phyloP scores from a whole-genome alignment of 441 rosid species.

The California macrophylla region DNA sequence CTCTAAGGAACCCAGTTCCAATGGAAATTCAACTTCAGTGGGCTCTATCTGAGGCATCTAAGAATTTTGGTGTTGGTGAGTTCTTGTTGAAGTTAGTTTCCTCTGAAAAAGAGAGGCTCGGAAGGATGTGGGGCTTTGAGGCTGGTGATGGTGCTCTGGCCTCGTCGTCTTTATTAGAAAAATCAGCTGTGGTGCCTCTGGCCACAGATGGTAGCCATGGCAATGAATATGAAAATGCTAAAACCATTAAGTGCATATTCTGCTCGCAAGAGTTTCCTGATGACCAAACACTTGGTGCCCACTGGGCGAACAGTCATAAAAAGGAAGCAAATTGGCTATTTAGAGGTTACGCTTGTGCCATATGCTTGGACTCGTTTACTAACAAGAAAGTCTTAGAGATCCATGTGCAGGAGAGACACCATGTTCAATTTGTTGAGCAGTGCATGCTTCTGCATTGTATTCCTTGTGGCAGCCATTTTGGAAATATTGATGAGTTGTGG shows the following conservation, averaged over 20 bases:
- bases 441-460: slow-evolving; percentile 94
- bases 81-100: slow-evolving; percentile 61
- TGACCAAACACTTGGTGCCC: slow-evolving; percentile 47
- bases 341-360: slow-evolving; percentile 87
- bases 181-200: slow-evolving; percentile 35
- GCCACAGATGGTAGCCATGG: slow-evolving; percentile 29
- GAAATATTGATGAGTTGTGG: slow-evolving; percentile 75
- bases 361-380: slow-evolving; percentile 89
- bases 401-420: slow-evolving; percentile 92
- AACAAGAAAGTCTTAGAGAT: slow-evolving; percentile 60
- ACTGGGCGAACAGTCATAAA: slow-evolving; percentile 64
- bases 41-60: slow-evolving; percentile 90
- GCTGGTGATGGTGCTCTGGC: slow-evolving; percentile 32
- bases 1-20: slow-evolving; percentile 85
- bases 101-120: slow-evolving; percentile 69
- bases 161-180: slow-evolving; percentile 31
- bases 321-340: slow-evolving; percentile 77
- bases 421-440: slow-evolving; percentile 80
- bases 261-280: slow-evolving; percentile 47
- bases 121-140: slow-evolving; percentile 62
- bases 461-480: slow-evolving; percentile 85
- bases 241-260: slow-evolving; percentile 48
- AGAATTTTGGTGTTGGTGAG: slow-evolving; percentile 51
- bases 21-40: slow-evolving; percentile 89
- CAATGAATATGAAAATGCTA: slow-evolving; percentile 35